Percentiles rank a stretch among this genome's conserved stretches.
These are phyloP conservation scores for Rhododendron ferrugineum DNA, from an alignment of 148 eudicot species.

Conservation along the genomic window DNA sequence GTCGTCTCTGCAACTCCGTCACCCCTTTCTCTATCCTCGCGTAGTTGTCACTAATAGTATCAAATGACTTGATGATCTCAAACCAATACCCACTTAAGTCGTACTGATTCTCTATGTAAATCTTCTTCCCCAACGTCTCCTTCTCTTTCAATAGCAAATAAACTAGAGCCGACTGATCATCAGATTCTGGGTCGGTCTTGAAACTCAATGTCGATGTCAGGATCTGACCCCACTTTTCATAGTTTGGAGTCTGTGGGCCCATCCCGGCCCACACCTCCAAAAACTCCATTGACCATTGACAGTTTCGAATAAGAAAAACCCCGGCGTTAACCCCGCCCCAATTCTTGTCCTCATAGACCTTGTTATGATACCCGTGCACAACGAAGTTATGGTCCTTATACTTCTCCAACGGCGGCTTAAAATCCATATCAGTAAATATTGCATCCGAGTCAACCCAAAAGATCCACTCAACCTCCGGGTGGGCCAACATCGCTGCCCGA, in stretches of 20 bases:
- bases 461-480: no score
- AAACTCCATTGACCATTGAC: no score
- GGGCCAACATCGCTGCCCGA: no score
- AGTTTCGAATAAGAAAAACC: no score
- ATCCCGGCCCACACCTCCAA: no score
- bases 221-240: slow-evolving; percentile 49
- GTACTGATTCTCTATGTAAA: not conserved
- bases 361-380: slow-evolving; percentile 46
- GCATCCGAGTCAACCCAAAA: no score
- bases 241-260: slow-evolving; percentile 19
- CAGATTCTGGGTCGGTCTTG: slow-evolving; percentile 39
- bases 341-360: slow-evolving; percentile 37
- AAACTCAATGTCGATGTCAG: slow-evolving; percentile 31
- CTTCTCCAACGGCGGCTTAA: no score
- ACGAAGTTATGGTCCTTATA: slow-evolving; percentile 29
- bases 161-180: no score
- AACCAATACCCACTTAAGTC: slow-evolving; percentile 57
- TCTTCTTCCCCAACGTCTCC: no score
- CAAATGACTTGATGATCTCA: slow-evolving; percentile 39
- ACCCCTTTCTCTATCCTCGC: slow-evolving; percentile 24
- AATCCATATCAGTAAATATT: no score
- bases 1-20: slow-evolving; percentile 28
- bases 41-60: slow-evolving; percentile 11
- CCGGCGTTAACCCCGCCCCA: slow-evolving; percentile 37
- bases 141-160: no score